phyloP scores from a whole-genome alignment of 768 basidiomycete species.

The Psilocybe cubensis region DNA sequence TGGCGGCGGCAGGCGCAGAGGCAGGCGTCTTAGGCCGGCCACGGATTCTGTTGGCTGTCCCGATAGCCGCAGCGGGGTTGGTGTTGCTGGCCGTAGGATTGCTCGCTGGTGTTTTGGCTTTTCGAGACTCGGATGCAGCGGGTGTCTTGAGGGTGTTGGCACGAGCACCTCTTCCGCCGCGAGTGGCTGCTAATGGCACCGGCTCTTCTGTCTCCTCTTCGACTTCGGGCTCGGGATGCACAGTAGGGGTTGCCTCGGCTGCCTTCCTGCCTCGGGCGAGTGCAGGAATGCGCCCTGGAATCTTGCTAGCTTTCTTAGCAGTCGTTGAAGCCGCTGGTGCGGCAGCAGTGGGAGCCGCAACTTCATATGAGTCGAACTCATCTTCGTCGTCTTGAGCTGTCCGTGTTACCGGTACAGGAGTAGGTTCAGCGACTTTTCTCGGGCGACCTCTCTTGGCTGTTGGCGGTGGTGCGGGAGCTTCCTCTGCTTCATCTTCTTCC shows the following conservation, averaged over 20 bases:
- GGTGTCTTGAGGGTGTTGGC: neutral
- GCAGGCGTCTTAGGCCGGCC: slow-evolving; percentile 36
- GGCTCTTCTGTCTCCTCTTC: slow-evolving; percentile 16
- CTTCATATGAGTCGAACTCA: slow-evolving; percentile 11
- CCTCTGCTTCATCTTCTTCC: slow-evolving; percentile 11
- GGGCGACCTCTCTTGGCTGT: slow-evolving; percentile 19
- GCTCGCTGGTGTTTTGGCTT: slow-evolving; percentile 16
- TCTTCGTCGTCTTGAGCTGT: slow-evolving; percentile 2
- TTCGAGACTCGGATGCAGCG: neutral
- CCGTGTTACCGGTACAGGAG: neutral
- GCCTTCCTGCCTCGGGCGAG: slow-evolving; percentile 1
- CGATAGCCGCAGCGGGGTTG: slow-evolving; percentile 7
- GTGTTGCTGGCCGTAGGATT: neutral
- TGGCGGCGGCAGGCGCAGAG: slow-evolving; percentile 33
- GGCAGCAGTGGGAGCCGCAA: neutral
- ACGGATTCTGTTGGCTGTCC: slow-evolving; percentile 18
- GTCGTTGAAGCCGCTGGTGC: neutral
- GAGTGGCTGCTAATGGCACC: slow-evolving; percentile 14
- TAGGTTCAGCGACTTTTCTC: slow-evolving; percentile 13
- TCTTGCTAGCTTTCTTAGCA: slow-evolving; percentile 6
- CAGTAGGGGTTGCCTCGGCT: neutral
- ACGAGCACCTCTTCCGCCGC: slow-evolving; percentile 7
- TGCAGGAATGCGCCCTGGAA: neutral
- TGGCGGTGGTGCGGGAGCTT: slow-evolving; percentile 16
- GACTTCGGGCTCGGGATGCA: slow-evolving; percentile 7